phyloP scores from a whole-genome alignment of 1,284 basidiomycete species.

The Fistulinella staudtii region DNA sequence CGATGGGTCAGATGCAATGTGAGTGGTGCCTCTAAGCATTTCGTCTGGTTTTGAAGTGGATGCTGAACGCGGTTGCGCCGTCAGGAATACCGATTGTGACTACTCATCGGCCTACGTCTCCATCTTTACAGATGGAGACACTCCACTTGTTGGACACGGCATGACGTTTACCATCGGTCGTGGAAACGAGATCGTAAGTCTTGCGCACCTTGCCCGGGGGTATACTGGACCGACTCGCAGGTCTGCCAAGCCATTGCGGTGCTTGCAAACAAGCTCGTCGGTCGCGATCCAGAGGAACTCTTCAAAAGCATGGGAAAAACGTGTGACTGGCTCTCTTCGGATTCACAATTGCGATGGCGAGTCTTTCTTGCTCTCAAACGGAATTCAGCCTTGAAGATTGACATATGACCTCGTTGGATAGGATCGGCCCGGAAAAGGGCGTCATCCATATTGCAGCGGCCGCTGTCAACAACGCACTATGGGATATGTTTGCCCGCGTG shows the following conservation, averaged over 20 bases:
- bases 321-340: constrained; percentile 76
- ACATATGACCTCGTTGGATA: too few species aligned
- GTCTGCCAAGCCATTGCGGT: constrained; percentile 78
- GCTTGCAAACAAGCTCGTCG: constrained; percentile 76
- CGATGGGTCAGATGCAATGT: constrained; percentile 64
- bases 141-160: constrained; percentile 77
- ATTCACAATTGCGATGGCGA: constrained; percentile 87
- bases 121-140: constrained; percentile 59
- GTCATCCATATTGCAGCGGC: constrained; percentile 81
- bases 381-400: constrained; percentile 1
- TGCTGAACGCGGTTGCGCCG: too few species aligned
- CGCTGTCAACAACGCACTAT: constrained; percentile 77
- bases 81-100: constrained; percentile 90
- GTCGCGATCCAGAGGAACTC: constrained; percentile 79
- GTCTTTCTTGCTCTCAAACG: constrained; percentile 19
- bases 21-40: not conserved
- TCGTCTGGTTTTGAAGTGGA: not conserved
- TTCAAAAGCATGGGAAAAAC: constrained; percentile 88
- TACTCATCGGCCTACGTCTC: constrained; percentile 91
- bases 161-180: constrained; percentile 98
- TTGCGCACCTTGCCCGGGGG: not conserved
- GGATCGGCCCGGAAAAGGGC: constrained; percentile 87
- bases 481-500: constrained; percentile 80
- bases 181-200: constrained; percentile 83
- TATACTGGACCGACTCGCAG: constrained; percentile 31